Conservation (phyloP, 805 yeast genomes). For the Nematodospora valgi region DNA sequence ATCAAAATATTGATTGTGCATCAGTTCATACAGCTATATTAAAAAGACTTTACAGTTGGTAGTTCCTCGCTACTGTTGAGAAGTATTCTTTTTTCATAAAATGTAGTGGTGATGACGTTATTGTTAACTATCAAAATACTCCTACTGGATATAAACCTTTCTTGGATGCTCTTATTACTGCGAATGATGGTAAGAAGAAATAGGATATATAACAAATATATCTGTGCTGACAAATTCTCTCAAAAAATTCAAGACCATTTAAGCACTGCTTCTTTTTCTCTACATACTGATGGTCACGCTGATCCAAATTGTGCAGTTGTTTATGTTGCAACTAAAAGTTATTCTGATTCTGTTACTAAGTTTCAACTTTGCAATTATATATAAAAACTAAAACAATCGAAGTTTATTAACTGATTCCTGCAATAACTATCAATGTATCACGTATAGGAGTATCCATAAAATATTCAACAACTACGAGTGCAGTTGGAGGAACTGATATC, state of each 20-base stretch:
- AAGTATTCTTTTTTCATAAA: conserved; percentile 8
- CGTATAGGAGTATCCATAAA: not conserved
- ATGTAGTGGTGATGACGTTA: conserved; percentile 12
- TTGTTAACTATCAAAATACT: conserved; percentile 14
- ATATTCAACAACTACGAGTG: not conserved
- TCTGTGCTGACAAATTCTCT: not conserved
- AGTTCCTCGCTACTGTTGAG: conserved; percentile 10
- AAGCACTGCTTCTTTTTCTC: not conserved
- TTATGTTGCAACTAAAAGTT: not conserved
- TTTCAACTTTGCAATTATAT: not conserved
- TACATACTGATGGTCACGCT: not conserved
- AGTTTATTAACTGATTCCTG: not conserved
- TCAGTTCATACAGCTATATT: conserved; percentile 17
- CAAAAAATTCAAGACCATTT: not conserved
- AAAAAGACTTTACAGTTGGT: conserved; percentile 19
- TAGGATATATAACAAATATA: not conserved
- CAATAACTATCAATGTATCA: not conserved
- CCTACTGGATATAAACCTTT: conserved; percentile 27
- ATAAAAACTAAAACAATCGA: not conserved
- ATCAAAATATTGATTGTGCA: conserved; percentile 17
- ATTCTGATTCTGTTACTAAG: not conserved
- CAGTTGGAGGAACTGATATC: not conserved
- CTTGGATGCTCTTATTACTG: conserved; percentile 11
- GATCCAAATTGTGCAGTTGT: not conserved
- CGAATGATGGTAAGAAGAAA: no score